Base-by-base conservation (phyloP, 1,139 yeast genomes). In the Meyerozyma athensensis region DNA sequence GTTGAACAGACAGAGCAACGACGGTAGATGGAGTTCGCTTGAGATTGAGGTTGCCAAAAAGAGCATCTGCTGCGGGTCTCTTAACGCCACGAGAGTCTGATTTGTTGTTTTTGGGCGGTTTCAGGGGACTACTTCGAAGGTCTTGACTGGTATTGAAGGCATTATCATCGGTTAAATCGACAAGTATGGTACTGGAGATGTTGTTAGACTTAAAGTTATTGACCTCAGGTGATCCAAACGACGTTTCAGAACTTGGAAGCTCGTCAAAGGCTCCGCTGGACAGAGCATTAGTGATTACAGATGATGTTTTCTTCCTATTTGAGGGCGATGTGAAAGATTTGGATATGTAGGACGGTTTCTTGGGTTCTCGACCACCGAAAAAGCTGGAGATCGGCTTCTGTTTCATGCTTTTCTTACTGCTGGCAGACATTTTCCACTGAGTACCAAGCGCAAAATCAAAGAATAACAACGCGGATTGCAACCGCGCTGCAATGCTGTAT, bases 171-270 rank as follows among this genome's bases (percentile, higher is more conserved):
- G 32, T 28, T 14, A 28, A 18, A 28, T 28, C 32, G n/a, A 28
- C 32, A 5, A 28, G 32, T 28, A 28, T 28, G 19, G 53, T 40
- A 35, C 39, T 39, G 13, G 46, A 38, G 19, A 59, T 39, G 10
- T 44, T 33, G 2, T 62, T 59, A 36, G 52, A 55, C 30, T 49
- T 44, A 42, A 61, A 61, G 40, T 61, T 61, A 30, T 48, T 50
- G 7, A 59, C 39, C 34, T 61, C 67, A 4, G 65, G 63, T 1
- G 64, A 58, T 7, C 46, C 64, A 38, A 59, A 49, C 2, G 67
- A 61, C 4, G 56, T 56, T 36, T 61, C 65, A 12, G 60, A 45
- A 16, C 44, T 44, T n/a, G 44, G 36, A 10, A 41, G n/a, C 18
- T 47, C 50, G 13, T 47, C 51, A 26, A 48, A 48, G 30, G 43